A percentile compares a stretch with the other conserved stretches of the same genome.
phyloP scores from a whole-genome alignment of 1,139 yeast species.

The Blastobotrys buckinghamii region DNA sequence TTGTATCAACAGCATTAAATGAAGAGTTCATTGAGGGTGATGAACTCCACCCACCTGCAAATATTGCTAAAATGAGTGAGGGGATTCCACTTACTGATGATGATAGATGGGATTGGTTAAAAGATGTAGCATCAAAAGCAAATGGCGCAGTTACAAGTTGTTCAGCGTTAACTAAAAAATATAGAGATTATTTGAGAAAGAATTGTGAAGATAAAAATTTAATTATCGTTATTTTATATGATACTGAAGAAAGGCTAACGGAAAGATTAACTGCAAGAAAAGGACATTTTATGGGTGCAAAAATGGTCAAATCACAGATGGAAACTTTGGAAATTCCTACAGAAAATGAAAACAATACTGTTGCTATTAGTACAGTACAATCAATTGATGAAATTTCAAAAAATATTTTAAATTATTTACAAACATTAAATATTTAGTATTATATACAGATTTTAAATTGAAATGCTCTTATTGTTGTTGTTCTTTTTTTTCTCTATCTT shows the following conservation, averaged over 20 bases:
- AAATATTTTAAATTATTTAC: conserved; percentile 5
- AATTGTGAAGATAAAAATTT: conserved; percentile 31
- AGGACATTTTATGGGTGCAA: conserved; percentile 80
- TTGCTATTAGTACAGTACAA: conserved; percentile 15
- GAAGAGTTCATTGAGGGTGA: conserved; percentile 83
- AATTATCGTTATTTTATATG: conserved; percentile 60
- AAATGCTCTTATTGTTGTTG: not conserved
- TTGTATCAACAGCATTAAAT: conserved; percentile 40
- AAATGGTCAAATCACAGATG: conserved; percentile 77
- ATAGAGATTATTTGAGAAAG: conserved; percentile 53
- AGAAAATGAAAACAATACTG: conserved; percentile 16
- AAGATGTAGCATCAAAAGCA: conserved; percentile 39
- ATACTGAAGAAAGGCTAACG: conserved; percentile 54
- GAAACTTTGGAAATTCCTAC: conserved; percentile 68
- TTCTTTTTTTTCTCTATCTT: too few relatives aligned
- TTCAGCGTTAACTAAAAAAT: conserved; percentile 69
- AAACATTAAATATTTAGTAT: not conserved
- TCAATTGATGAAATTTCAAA: conserved; percentile 15
- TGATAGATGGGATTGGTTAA: conserved; percentile 90
- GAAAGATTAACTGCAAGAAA: conserved; percentile 55
- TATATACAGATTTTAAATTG: not conserved
- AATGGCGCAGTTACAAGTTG: conserved; percentile 59
- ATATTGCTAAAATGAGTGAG: conserved; percentile 72
- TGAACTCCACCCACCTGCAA: conserved; percentile 62
- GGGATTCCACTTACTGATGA: conserved; percentile 82